Evolutionary conservation across 805 yeast genomes (phyloP).

Genomic region (Saturnispora zaruensis): DNA sequence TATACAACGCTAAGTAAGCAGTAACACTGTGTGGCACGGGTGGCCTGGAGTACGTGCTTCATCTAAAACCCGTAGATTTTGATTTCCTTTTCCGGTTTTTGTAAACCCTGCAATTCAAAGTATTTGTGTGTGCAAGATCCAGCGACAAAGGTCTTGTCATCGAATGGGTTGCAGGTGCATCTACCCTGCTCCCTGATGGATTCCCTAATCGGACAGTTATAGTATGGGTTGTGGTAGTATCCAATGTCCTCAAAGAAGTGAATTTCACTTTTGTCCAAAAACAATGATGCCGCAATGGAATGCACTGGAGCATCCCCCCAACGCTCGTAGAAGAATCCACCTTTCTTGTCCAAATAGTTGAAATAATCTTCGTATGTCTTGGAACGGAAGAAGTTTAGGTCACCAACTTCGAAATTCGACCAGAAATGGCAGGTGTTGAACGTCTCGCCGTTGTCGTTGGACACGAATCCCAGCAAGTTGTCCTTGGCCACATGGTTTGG

Average conservation of each 20-base stretch:
- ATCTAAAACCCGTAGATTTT: slow-evolving; percentile 4
- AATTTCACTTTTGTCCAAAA: slow-evolving; percentile 56
- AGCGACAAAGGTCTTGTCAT: slow-evolving; percentile 67
- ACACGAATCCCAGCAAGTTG: slow-evolving; percentile 59
- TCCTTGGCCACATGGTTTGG: slow-evolving; percentile 53
- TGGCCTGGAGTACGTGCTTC: background rate
- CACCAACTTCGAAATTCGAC: slow-evolving; percentile 82
- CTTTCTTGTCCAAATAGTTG: slow-evolving; percentile 62
- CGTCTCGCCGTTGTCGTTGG: slow-evolving; percentile 55
- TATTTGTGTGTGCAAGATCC: slow-evolving; percentile 62
- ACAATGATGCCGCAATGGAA: slow-evolving; percentile 74
- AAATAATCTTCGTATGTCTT: slow-evolving; percentile 63
- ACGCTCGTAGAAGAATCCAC: slow-evolving; percentile 84
- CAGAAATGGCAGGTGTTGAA: slow-evolving; percentile 83
- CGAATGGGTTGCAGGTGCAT: slow-evolving; percentile 66
- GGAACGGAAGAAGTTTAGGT: slow-evolving; percentile 61
- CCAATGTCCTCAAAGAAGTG: slow-evolving; percentile 82
- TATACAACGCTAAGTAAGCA: background rate
- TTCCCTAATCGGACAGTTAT: slow-evolving; percentile 65
- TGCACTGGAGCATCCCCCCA: slow-evolving; percentile 95
- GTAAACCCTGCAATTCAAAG: slow-evolving; percentile 42
- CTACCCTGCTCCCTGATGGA: slow-evolving; percentile 45
- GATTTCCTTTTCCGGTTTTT: slow-evolving; percentile 27
- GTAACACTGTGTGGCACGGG: background rate
- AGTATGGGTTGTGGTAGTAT: slow-evolving; percentile 72